Base-by-base conservation (phyloP, 345 rosid genomes). In the Hypericum androsaemum region DNA sequence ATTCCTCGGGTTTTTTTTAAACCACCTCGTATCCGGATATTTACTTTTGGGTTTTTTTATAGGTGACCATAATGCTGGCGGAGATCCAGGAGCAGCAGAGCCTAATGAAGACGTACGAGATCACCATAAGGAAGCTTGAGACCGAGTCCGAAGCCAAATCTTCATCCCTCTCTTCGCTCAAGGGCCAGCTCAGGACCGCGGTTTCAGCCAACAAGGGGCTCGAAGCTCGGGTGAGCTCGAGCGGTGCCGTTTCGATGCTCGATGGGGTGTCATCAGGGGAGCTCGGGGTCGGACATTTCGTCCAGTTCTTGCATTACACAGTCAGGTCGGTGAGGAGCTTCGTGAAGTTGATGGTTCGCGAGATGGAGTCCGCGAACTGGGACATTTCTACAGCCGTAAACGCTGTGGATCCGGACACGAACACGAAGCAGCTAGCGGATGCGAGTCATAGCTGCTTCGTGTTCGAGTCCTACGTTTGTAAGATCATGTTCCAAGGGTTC, bases 71-170 rank as follows among this genome's bases (percentile, higher is more conserved):
- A 47, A 83, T 92, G 89, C 69, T 92, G 0, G 95, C 98, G 0
- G 96, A 92, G 80, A 78, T 92, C 62, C 98, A 84, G 9, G 98
- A 92, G 52, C 98, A 92, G 53, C 98, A 92, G 80, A 76, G 94
- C 56, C 62, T 92, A 65, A 81, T 88, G 83, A 82, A 70, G 69
- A 92, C 94, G 8, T 92, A 76, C 54, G 96, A 77, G 69, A 83
- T 92, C 63, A 80, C 83, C 0, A 73, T 81, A 47, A 88, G 74
- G 77, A 92, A 88, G 54, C 57, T 92, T 38, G 94, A 88, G 41
- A 50, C 71, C 0, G 84, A 81, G 36, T 63, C 45, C 42, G 75
- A 64, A 5, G 59, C 32, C 47, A 92, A 80, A 70, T 77, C 58
- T 12, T 63, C 62, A 5, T 77, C 60, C 10, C 56, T 77, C 42